Base-by-base conservation (phyloP, 2,329 filamentous ascomycete species). In the Apiospora arundinis region DNA sequence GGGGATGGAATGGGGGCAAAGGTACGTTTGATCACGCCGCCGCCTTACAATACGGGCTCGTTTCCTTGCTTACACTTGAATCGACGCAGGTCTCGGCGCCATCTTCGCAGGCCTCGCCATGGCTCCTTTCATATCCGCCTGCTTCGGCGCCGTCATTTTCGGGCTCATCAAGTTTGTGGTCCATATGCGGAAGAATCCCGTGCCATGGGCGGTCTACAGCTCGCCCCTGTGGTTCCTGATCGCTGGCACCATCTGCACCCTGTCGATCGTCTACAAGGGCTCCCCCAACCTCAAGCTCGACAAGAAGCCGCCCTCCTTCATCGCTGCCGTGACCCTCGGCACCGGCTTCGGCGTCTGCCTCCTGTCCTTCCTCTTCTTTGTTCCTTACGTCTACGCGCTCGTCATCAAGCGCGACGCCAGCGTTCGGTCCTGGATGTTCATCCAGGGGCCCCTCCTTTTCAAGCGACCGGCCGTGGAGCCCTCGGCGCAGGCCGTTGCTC, bases 181-280 rank as follows among this genome's bases (percentile, higher is more conserved):
- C 4, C 92, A 93, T 78, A 80, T 92, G 73, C 92, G 92, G 80
- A 90, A 87, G 81, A 90, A 93, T 81, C 92, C 92, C 6, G 86
- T 93, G 1, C 87, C 85, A 6, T 93, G 91, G 92, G 92, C 92
- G 28, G 88, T 95, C 70, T 94, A 86, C 82, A 91, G 88, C 69
- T 91, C 92, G 1, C 93, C 92, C 12, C 89, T 92, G 83, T 95
- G 91, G 84, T 95, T 95, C 86, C 88, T 94, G 70, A 88, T 95
- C 72, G 92, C 92, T 70, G 91, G 87, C 70, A 93, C 91, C 71
- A 83, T 95, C 77, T 93, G 92, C 83, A 92, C 92, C 0, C 86
- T 95, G 6, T 93, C 91, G 65, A 90, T 95, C 76, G 92, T 95
- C 75, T 94, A 93, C 88, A 94, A 95, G 86, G 92, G 92, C 45